These are phyloP conservation scores for Diplocarpon rosae DNA, from an alignment of 2,329 filamentous ascomycete species.

Conservation along the genomic window DNA sequence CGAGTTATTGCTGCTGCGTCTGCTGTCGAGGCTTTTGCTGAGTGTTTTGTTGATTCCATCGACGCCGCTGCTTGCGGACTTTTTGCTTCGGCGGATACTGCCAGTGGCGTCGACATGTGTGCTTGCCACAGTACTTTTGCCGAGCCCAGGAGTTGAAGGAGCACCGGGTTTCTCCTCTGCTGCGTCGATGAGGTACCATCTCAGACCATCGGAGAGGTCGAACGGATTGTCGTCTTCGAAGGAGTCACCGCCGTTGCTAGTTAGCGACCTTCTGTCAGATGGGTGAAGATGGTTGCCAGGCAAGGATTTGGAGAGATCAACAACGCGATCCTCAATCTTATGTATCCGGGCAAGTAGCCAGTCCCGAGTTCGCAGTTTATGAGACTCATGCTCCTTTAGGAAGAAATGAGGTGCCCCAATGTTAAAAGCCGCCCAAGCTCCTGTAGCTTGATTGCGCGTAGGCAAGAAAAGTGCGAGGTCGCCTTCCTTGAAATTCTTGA, in stretches of 20 bases:
- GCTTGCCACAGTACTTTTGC: constrained; percentile 82
- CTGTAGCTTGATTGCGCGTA: constrained; percentile 84
- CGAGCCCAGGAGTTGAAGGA: constrained; percentile 82
- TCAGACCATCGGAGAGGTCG: constrained; percentile 83
- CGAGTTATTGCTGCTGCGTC: constrained; percentile 77
- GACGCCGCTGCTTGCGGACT: constrained; percentile 40
- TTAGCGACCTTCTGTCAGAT: constrained; percentile 33
- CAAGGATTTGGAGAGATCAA: constrained; percentile 77
- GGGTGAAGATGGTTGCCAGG: constrained; percentile 19
- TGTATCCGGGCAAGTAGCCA: constrained; percentile 95
- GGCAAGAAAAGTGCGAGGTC: constrained; percentile 75
- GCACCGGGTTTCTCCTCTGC: constrained; percentile 85
- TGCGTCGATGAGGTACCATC: constrained; percentile 94
- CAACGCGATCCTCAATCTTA: constrained; percentile 83
- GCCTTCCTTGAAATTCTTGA: constrained; percentile 6
- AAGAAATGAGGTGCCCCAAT: constrained; percentile 97
- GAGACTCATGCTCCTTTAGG: constrained; percentile 80
- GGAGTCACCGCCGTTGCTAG: constrained; percentile 42
- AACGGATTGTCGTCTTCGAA: constrained; percentile 92
- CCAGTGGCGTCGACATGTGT: constrained; percentile 81
- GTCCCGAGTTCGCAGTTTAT: constrained; percentile 73
- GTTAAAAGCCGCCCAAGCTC: constrained; percentile 97
- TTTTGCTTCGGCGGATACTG: constrained; percentile 42
- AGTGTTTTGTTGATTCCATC: constrained; percentile 67
- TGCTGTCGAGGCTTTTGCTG: constrained; percentile 81